These are phyloP conservation scores for Sabuloglossum arenarium DNA, from an alignment of 495 filamentous ascomycete species.

Conservation along the genomic window DNA sequence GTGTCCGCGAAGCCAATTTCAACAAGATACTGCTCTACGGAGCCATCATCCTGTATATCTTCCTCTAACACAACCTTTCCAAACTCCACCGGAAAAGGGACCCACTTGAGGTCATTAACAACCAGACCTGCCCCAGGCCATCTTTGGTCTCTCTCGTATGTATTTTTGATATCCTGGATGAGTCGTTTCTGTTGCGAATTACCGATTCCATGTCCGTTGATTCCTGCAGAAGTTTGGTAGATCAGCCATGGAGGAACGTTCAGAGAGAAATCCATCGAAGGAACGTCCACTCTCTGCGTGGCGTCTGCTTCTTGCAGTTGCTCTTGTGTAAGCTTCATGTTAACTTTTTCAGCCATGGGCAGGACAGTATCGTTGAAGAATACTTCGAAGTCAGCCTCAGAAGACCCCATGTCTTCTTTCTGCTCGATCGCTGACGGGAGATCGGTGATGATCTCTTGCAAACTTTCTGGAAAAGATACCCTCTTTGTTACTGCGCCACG, in stretches of 20 bases:
- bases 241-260: slow-evolving; percentile 31
- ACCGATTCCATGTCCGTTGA: background rate
- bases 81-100: slow-evolving; percentile 20
- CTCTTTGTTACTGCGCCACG: slow-evolving; percentile 13
- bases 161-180: background rate
- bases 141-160: slow-evolving; percentile 10
- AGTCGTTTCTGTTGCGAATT: background rate
- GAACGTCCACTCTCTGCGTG: slow-evolving; percentile 32
- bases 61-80: slow-evolving; percentile 15
- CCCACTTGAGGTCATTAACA: slow-evolving; percentile 27
- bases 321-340: slow-evolving; percentile 34
- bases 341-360: slow-evolving; percentile 22
- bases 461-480: slow-evolving; percentile 19
- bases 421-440: slow-evolving; percentile 10
- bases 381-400: slow-evolving; percentile 15
- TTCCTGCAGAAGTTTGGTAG: background rate
- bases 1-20: slow-evolving; percentile 7
- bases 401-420: slow-evolving; percentile 12
- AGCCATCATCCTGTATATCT: slow-evolving; percentile 15
- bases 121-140: slow-evolving; percentile 23
- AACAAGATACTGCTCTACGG: slow-evolving; percentile 6
- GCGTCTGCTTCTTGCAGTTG: slow-evolving; percentile 36
- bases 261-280: slow-evolving; percentile 37
- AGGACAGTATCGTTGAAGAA: slow-evolving; percentile 23
- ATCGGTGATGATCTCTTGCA: slow-evolving; percentile 12